These are phyloP conservation scores for Talaromyces piceae DNA, from an alignment of 2,329 filamentous ascomycete genomes.

Conservation along the genomic window DNA sequence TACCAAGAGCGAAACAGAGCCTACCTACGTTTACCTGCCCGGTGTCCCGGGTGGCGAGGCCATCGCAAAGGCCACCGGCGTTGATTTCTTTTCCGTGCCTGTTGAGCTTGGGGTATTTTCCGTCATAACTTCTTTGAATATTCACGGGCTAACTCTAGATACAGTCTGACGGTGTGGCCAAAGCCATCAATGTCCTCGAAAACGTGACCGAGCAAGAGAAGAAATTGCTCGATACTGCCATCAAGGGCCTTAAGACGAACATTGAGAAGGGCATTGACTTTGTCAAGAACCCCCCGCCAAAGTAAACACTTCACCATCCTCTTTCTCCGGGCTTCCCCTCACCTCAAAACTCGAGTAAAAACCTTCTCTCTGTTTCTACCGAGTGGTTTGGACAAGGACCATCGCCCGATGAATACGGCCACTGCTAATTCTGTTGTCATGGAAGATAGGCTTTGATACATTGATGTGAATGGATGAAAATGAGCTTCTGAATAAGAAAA, in stretches of 20 bases:
- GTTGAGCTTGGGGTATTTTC: conserved; percentile 84
- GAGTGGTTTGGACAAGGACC: conserved; percentile 6
- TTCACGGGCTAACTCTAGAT: conserved; percentile 22
- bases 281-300: conserved; percentile 77
- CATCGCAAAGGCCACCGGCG: conserved; percentile 73
- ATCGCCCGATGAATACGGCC: conserved; percentile 11
- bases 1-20: conserved; percentile 87
- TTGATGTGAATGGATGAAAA: conserved; percentile 12
- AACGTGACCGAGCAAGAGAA: conserved; percentile 80
- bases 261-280: conserved; percentile 92
- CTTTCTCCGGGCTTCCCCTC: conserved; percentile 12
- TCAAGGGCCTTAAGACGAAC: conserved; percentile 79
- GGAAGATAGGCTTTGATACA: conserved; percentile 41
- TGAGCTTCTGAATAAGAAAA: conserved; percentile 4
- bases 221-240: conserved; percentile 68
- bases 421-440: conserved; percentile 25
- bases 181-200: conserved; percentile 71
- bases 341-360: conserved; percentile 18
- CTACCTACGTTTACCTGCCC: conserved; percentile 90
- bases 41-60: conserved; percentile 82
- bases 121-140: background rate
- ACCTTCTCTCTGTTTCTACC: conserved; percentile 9
- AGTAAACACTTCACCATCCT: conserved; percentile 53
- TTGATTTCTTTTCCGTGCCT: conserved; percentile 93
- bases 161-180: conserved; percentile 76